Percentiles rank a stretch among this genome's conserved stretches.
phyloP scores from a whole-genome alignment of 1,284 basidiomycete genomes.

The Sphagnurus paluster region DNA sequence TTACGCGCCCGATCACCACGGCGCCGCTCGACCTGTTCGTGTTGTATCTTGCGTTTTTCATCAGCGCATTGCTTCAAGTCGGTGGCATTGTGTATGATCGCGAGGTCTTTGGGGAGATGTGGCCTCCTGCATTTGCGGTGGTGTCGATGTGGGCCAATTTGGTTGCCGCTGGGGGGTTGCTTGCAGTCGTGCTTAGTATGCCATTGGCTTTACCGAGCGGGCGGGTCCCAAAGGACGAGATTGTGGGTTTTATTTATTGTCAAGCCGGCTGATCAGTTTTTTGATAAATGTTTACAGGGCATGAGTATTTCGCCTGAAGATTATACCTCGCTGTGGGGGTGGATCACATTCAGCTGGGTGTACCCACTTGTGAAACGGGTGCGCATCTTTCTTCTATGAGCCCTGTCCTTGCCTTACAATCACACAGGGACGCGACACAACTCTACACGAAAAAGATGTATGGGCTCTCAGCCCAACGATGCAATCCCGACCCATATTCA shows the following conservation, averaged over 20 bases:
- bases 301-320: constrained; percentile 69
- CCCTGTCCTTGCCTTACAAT: neutral
- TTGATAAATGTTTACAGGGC: no score
- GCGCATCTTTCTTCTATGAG: constrained; percentile 15
- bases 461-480: constrained; percentile 71
- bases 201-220: constrained; percentile 57
- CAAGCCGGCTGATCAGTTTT: neutral
- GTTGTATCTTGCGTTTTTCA: constrained; percentile 47
- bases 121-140: constrained; percentile 34
- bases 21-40: constrained; percentile 54
- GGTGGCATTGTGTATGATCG: constrained; percentile 51
- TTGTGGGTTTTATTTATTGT: constrained; percentile 38
- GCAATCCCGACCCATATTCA: constrained; percentile 66
- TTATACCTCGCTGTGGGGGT: constrained; percentile 71
- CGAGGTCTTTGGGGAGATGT: constrained; percentile 35
- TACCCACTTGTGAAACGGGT: constrained; percentile 60
- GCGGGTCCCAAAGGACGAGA: constrained; percentile 45
- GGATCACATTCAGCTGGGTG: constrained; percentile 84
- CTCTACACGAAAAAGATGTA: constrained; percentile 70
- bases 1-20: constrained; percentile 38
- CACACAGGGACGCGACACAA: constrained; percentile 52
- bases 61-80: constrained; percentile 41
- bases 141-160: constrained; percentile 43
- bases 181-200: constrained; percentile 53
- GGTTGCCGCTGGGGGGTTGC: constrained; percentile 34